phyloP scores from a whole-genome alignment of 139 green algal species.

The Chlamydomonas sphaeroides region DNA sequence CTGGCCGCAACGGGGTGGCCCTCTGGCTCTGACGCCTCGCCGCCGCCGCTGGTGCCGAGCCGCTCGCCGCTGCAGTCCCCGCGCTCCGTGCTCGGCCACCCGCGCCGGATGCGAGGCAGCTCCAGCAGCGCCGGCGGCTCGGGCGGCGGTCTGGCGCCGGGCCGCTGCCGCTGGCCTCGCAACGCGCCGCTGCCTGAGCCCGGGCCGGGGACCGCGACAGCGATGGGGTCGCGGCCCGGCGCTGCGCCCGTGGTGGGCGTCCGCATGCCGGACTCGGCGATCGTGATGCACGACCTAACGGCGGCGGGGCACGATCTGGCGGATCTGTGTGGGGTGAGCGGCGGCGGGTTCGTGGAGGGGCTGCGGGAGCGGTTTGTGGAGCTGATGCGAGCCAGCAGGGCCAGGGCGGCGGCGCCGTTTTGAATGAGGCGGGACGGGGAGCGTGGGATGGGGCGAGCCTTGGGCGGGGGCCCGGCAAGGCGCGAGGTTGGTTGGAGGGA shows the following conservation, averaged over 20 bases:
- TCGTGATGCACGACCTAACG: slow-evolving; percentile 30
- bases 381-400: background rate
- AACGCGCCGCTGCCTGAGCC: background rate
- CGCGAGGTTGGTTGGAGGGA: too few species aligned
- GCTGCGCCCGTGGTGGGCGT: background rate
- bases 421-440: too few species aligned
- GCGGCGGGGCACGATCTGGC: background rate
- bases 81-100: background rate
- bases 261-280: background rate
- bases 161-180: slow-evolving; percentile 18
- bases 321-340: background rate
- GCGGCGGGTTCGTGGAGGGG: slow-evolving; percentile 6
- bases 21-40: background rate
- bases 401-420: too few species aligned
- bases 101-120: background rate
- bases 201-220: background rate
- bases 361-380: slow-evolving; percentile 25
- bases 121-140: background rate
- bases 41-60: slow-evolving; percentile 18
- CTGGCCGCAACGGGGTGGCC: background rate
- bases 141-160: background rate
- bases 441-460: too few species aligned
- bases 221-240: background rate
- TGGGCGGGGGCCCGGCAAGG: too few species aligned
- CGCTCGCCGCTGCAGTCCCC: slow-evolving; percentile 24